Evolutionary conservation across 2,329 filamentous ascomycete species (phyloP), one percentile per base, ranked within the genome.

Genomic region (Venturia nashicola): DNA sequence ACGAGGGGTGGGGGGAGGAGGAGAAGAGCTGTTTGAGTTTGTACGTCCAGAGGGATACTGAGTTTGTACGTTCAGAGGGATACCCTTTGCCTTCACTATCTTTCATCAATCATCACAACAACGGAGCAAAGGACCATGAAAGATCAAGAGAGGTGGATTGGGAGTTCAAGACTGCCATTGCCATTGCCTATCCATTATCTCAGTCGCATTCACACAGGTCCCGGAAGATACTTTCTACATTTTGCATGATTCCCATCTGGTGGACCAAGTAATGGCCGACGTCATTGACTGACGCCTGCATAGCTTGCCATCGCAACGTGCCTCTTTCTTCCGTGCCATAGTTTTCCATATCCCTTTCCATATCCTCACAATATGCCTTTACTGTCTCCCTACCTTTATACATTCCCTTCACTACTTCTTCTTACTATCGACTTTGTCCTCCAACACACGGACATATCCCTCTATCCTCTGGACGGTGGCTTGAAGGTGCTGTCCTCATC

Each of bases 391-490:
- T n/a, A 8, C 46, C 32, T 40, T 20, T 4, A 27, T 27, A 4
- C 27, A 27, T 27, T 27, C 27, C 36, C 36, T 8, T 39, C 36
- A 39, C 36, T 39, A 39, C 39, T 77, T 86, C 79, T 87, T 89
- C 78, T 86, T 88, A 66, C 82, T 79, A 69, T 87, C 85, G 69
- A 92, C 82, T 79, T 88, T 91, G 71, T 89, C 84, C 79, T 97
- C 93, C 68, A 97, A 79, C 61, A 84, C 84, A 73, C 86, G 84
- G 68, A 96, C 86, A 74, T 97, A 95, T 67, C 83, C 84, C 77
- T 91, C 91, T 75, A 97, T 84, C 73, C 89, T 85, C 76, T 92
- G 88, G 65, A 96, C 92, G 60, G 91, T 90, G 61, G 86, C 83
- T 83, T 97, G 92, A 60, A 97, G 83, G 68, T 90, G 87, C 92